These are phyloP conservation scores for Podila clonocystis DNA, from an alignment of 192 early-diverging fungal genomes.

Conservation along the genomic window DNA sequence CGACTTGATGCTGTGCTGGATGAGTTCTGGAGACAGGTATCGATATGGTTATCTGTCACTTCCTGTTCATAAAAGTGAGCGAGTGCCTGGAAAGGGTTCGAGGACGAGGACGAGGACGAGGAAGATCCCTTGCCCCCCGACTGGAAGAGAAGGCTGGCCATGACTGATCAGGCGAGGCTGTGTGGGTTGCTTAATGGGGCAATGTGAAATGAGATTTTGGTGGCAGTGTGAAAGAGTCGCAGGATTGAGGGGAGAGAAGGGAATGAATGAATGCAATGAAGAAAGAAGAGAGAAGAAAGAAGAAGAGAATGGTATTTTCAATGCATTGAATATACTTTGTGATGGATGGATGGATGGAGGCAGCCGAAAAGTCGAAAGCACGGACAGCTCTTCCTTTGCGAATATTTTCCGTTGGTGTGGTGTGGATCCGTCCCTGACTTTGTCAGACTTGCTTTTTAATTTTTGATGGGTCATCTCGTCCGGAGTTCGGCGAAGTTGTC, in stretches of 20 bases:
- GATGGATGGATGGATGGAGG: too few relatives aligned
- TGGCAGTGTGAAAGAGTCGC: background rate
- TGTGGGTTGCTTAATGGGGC: background rate
- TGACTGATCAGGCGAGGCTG: background rate
- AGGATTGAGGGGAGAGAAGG: background rate
- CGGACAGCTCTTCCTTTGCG: too few relatives aligned
- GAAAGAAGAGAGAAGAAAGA: too few relatives aligned
- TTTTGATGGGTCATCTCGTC: too few relatives aligned
- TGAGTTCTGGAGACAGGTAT: conserved; percentile 7
- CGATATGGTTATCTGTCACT: conserved; percentile 20
- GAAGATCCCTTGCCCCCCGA: conserved; percentile 26
- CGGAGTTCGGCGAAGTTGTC: too few relatives aligned
- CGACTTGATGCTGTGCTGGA: background rate
- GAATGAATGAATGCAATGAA: too few relatives aligned
- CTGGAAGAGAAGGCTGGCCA: conserved; percentile 36
- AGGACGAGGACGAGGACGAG: conserved; percentile 15
- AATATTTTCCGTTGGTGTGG: too few relatives aligned
- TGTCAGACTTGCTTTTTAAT: too few relatives aligned
- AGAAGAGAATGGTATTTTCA: too few relatives aligned
- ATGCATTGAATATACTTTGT: too few relatives aligned
- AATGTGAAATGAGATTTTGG: background rate
- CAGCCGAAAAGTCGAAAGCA: too few relatives aligned
- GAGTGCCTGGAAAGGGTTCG: conserved; percentile 35
- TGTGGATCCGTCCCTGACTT: too few relatives aligned
- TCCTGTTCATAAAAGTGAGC: conserved; percentile 49